Percentiles rank a stretch among this genome's conserved stretches.
phyloP scores from a whole-genome alignment of 2,329 filamentous ascomycete species.

The Apiospora marii region DNA sequence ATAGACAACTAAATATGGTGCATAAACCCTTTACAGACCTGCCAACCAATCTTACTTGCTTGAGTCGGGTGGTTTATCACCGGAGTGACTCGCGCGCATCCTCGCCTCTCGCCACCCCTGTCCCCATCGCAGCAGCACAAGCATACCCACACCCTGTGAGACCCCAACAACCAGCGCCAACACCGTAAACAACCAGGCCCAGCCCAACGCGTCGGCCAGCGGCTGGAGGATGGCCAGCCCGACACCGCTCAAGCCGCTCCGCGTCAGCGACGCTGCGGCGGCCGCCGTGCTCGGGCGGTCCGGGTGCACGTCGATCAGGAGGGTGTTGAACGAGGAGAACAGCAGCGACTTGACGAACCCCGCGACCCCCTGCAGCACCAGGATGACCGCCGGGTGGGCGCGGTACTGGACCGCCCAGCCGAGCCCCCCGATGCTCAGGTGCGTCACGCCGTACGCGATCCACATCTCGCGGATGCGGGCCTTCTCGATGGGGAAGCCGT shows the following conservation, averaged over 20 bases:
- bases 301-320: conserved; percentile 24
- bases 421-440: conserved; percentile 21
- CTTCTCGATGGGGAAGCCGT: conserved; percentile 24
- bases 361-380: conserved; percentile 17
- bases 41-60: too few species aligned
- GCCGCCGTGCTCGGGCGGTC: conserved; percentile 26
- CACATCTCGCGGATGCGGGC: conserved; percentile 25
- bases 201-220: conserved; percentile 3
- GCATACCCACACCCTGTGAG: not conserved
- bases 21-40: too few species aligned
- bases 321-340: conserved; percentile 25
- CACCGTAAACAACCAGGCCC: conserved; percentile 26
- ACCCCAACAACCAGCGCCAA: conserved; percentile 18
- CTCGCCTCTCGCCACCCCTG: not conserved
- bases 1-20: too few species aligned
- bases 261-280: conserved; percentile 21
- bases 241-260: conserved; percentile 24
- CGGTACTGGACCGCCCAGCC: conserved; percentile 20
- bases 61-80: too few species aligned
- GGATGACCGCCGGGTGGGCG: conserved; percentile 20
- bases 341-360: conserved; percentile 20
- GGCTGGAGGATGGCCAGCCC: conserved; percentile 25
- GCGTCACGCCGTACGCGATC: conserved; percentile 20
- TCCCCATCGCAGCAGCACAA: not conserved
- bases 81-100: not conserved